A percentile compares a stretch with the other conserved stretches of the same genome.
Conservation (phyloP, 768 basidiomycete genomes). For the Paxillus involutus region DNA sequence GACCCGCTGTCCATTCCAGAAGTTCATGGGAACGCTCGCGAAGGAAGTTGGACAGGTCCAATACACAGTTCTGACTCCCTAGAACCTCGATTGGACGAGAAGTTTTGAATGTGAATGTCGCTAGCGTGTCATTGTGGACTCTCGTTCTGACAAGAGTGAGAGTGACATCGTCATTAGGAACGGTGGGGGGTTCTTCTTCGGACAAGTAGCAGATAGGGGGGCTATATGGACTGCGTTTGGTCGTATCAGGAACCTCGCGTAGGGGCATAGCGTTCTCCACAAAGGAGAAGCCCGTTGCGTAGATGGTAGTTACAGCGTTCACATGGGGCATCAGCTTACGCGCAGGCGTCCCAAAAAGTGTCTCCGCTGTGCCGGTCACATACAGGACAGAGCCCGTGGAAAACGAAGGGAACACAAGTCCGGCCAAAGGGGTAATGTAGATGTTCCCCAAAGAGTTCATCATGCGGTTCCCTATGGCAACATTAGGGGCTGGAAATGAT, state of each 20-base stretch:
- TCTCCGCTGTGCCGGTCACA: slow-evolving; percentile 54
- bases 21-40: slow-evolving; percentile 48
- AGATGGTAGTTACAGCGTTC: slow-evolving; percentile 47
- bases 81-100: slow-evolving; percentile 25
- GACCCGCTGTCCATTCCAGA: slow-evolving; percentile 42
- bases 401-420: slow-evolving; percentile 57
- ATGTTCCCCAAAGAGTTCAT: slow-evolving; percentile 68
- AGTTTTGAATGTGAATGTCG: slow-evolving; percentile 52
- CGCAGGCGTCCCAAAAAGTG: slow-evolving; percentile 48
- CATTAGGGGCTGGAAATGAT: background rate
- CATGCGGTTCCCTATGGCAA: slow-evolving; percentile 51
- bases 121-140: slow-evolving; percentile 36
- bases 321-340: slow-evolving; percentile 48
- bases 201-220: slow-evolving; percentile 54
- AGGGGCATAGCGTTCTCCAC: slow-evolving; percentile 55
- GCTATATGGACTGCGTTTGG: slow-evolving; percentile 51
- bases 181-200: slow-evolving; percentile 38
- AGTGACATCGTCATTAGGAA: slow-evolving; percentile 30
- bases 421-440: slow-evolving; percentile 54
- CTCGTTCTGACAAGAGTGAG: slow-evolving; percentile 24
- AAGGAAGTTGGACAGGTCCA: slow-evolving; percentile 54
- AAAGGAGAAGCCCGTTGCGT: slow-evolving; percentile 51
- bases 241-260: slow-evolving; percentile 37
- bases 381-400: slow-evolving; percentile 57
- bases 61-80: slow-evolving; percentile 52